Conservation (phyloP, 306 rosid species). For the Quercus agrifolia region DNA sequence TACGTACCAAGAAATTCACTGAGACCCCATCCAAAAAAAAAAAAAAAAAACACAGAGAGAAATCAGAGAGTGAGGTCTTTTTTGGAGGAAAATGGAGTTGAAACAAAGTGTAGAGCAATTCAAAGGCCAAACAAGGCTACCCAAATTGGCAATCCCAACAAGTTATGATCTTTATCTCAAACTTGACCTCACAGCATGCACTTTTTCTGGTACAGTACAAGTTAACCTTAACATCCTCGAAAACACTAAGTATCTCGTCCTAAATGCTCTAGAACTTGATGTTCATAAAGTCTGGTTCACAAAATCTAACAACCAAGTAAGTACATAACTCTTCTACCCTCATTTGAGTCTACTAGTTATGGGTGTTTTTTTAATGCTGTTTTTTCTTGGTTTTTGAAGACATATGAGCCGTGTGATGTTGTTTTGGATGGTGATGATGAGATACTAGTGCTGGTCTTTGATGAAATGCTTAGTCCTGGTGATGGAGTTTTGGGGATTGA, state of each 20-base stretch:
- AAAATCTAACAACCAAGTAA: conserved; percentile 40
- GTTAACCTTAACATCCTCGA: conserved; percentile 29
- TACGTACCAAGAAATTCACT: no score
- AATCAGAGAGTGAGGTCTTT: no score
- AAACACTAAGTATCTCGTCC: conserved; percentile 43
- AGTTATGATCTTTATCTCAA: conserved; percentile 51
- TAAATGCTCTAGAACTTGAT: conserved; percentile 52
- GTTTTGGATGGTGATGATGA: conserved; percentile 51
- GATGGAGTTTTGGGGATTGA: conserved; percentile 52
- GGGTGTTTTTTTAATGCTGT: not conserved
- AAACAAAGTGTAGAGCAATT: conserved; percentile 31
- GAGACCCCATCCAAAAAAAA: no score
- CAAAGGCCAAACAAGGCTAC: conserved; percentile 54
- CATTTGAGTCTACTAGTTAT: not conserved
- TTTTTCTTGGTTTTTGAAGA: conserved; percentile 18
- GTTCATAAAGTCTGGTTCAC: conserved; percentile 39
- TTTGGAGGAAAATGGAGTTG: no score
- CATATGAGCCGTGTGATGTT: conserved; percentile 40
- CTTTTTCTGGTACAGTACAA: conserved; percentile 44
- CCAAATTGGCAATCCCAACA: conserved; percentile 47
- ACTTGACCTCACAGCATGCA: conserved; percentile 44
- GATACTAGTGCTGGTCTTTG: conserved; percentile 51
- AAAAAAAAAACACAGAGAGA: no score
- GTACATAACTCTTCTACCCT: conserved; percentile 18
- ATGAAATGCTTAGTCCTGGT: conserved; percentile 42